Evolutionary conservation across 2,329 filamentous ascomycete genomes (phyloP).

Genomic region (Sclerotinia glacialis): DNA sequence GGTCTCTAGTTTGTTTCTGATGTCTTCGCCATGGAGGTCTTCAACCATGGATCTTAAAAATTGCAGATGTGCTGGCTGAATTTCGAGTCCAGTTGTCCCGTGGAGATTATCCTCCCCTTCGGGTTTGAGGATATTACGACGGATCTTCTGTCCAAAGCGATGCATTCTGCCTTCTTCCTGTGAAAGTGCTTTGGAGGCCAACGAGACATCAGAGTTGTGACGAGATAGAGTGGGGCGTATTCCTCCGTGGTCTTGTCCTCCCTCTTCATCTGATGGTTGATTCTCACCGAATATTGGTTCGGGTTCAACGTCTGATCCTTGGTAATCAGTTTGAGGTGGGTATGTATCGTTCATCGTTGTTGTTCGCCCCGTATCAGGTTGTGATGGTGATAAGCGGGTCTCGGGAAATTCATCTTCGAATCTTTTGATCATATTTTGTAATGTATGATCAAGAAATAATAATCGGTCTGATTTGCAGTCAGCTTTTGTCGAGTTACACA

Average conservation of each 20-base stretch:
- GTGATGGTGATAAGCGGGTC: constrained; percentile 52
- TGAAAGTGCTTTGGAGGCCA: constrained; percentile 61
- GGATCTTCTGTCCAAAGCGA: constrained; percentile 63
- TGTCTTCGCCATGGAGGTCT: constrained; percentile 58
- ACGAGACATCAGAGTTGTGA: constrained; percentile 63
- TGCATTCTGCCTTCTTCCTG: constrained; percentile 70
- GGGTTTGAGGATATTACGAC: constrained; percentile 57
- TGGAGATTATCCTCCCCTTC: constrained; percentile 31
- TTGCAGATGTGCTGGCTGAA: constrained; percentile 37
- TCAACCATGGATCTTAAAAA: constrained; percentile 62
- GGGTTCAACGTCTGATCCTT: constrained; percentile 31
- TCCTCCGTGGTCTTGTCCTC: constrained; percentile 40
- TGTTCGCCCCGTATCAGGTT: constrained; percentile 20
- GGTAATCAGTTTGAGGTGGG: constrained; percentile 22
- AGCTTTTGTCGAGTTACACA: constrained; percentile 5
- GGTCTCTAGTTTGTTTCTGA: constrained; percentile 52
- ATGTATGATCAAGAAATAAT: constrained; percentile 81
- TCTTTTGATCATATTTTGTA: constrained; percentile 87
- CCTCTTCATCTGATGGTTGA: constrained; percentile 43
- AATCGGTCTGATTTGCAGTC: constrained; percentile 57
- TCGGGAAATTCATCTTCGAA: constrained; percentile 98
- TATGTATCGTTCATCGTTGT: constrained; percentile 15
- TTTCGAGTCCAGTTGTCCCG: constrained; percentile 46
- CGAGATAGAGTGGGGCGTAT: constrained; percentile 49
- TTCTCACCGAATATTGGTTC: constrained; percentile 33